Base-by-base conservation (phyloP, 441 rosid species). In the Bocquillonia castaneifolia region DNA sequence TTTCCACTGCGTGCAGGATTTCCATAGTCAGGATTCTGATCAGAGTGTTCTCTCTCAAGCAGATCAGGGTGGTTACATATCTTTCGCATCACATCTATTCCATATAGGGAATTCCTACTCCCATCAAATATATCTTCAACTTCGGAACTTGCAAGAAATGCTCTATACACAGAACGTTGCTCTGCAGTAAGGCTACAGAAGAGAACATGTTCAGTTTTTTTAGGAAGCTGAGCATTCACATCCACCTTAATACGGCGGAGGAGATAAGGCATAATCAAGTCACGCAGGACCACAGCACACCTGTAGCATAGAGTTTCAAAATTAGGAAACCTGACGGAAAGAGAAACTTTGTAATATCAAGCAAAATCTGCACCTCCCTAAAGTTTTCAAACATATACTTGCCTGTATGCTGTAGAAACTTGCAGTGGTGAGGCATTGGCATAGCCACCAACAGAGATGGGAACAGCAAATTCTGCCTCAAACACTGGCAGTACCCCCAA, bases 21-120 rank as follows among this genome's bases (percentile, higher is more conserved):
- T 51, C 99, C 99, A 55, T 93, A 93, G 74, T 93, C 99, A 53
- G 93, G 89, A 69, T 85, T 80, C 69, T 79, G 76, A 70, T 67
- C 77, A 60, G 95, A 78, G 73, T 91, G 96, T 44, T 93, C 96
- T 79, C 97, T 87, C 82, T 91, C 99, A 29, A 93, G 96, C 63
- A 93, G 88, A 81, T 93, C 99, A 55, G 96, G 96, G 78, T 93
- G 99, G 80, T 93, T 93, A 80, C 99, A 93, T 73, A 93, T 91
- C 83, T 93, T 93, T 53, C 99, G 93, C 98, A 93, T 91, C 71
- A 93, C 96, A 88, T 93, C 98, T 42, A 93, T 91, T 71, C 98
- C 98, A 77, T 82, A 89, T 22, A 93, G 80, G 69, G 98, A 88
- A 28, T 89, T 93, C 75, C 80, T 87, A 73, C 78, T 84, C 62